Percentiles rank a stretch among this genome's conserved stretches.
Conservation (phyloP, 2,329 filamentous ascomycete genomes). For the Pseudofabraea citricarpa region DNA sequence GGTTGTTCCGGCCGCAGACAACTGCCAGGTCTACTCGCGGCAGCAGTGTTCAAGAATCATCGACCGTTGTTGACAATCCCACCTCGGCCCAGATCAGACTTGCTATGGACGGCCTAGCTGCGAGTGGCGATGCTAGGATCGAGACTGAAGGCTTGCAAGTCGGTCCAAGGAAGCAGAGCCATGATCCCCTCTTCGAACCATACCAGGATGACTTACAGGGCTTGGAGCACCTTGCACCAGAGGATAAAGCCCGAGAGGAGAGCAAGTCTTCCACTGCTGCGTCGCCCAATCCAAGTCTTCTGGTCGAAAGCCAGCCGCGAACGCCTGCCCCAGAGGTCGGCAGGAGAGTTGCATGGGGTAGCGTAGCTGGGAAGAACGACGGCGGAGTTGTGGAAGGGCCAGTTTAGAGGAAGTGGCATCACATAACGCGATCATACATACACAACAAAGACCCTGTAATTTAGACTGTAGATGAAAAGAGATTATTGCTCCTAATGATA, state of each 20-base stretch:
- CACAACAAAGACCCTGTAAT: too few relatives aligned
- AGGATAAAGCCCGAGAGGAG: background rate
- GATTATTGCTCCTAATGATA: too few relatives aligned
- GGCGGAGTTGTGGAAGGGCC: background rate
- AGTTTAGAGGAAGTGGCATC: background rate
- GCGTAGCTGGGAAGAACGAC: background rate
- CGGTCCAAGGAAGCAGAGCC: background rate
- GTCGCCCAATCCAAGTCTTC: background rate
- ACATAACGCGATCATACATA: too few relatives aligned
- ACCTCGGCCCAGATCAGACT: background rate
- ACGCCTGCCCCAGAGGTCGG: background rate
- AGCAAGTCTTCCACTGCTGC: background rate
- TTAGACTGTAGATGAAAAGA: too few relatives aligned
- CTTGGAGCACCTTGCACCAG: too few relatives aligned
- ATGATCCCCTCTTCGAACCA: background rate
- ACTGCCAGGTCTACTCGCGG: background rate
- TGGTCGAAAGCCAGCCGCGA: background rate
- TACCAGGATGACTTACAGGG: background rate
- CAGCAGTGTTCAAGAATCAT: background rate
- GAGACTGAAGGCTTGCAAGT: background rate
- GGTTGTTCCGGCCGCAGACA: conserved; percentile 18
- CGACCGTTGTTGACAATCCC: background rate
- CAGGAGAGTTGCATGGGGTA: background rate
- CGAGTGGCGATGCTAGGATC: background rate
- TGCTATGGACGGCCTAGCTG: background rate